These are phyloP conservation scores for Mortierella alpina DNA, from an alignment of 192 early-diverging fungal genomes.

Conservation along the genomic window DNA sequence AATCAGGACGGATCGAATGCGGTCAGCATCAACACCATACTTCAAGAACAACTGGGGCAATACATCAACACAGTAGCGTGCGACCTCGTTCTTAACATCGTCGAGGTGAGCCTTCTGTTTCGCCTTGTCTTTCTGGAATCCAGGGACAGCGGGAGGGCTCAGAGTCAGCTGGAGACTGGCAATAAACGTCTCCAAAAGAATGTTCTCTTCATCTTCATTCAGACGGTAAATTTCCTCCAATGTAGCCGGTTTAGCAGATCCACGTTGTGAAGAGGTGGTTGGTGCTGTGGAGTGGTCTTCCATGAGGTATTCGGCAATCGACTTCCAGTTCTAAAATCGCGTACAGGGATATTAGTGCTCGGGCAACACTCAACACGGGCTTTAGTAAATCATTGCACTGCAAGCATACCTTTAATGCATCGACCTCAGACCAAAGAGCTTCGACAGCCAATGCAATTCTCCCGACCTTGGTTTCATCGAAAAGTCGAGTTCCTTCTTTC, in stretches of 20 bases:
- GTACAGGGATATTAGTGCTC: neutral
- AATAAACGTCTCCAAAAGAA: slow-evolving; percentile 62
- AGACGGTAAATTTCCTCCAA: slow-evolving; percentile 56
- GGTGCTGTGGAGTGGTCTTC: slow-evolving; percentile 40
- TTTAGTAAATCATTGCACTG: neutral
- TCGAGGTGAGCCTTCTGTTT: slow-evolving; percentile 53
- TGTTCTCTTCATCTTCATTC: slow-evolving; percentile 64
- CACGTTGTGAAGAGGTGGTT: neutral
- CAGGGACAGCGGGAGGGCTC: slow-evolving; percentile 25
- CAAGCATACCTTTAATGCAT: slow-evolving; percentile 31
- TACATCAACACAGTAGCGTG: slow-evolving; percentile 51
- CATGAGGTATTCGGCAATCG: slow-evolving; percentile 61
- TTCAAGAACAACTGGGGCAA: slow-evolving; percentile 60
- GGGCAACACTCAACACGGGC: neutral
- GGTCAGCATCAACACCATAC: slow-evolving; percentile 55
- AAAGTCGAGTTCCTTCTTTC: slow-evolving; percentile 9
- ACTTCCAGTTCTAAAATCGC: slow-evolving; percentile 57
- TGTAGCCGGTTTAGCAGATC: slow-evolving; percentile 5
- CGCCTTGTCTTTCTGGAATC: slow-evolving; percentile 51
- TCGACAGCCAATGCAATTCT: slow-evolving; percentile 53
- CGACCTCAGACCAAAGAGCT: slow-evolving; percentile 55
- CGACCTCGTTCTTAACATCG: slow-evolving; percentile 53
- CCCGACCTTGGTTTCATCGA: slow-evolving; percentile 55
- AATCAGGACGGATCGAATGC: slow-evolving; percentile 53
- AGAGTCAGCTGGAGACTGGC: slow-evolving; percentile 53